These are phyloP conservation scores for Pythium plurisporium DNA, from an alignment of 352 stramenopile species.

Conservation along the genomic window DNA sequence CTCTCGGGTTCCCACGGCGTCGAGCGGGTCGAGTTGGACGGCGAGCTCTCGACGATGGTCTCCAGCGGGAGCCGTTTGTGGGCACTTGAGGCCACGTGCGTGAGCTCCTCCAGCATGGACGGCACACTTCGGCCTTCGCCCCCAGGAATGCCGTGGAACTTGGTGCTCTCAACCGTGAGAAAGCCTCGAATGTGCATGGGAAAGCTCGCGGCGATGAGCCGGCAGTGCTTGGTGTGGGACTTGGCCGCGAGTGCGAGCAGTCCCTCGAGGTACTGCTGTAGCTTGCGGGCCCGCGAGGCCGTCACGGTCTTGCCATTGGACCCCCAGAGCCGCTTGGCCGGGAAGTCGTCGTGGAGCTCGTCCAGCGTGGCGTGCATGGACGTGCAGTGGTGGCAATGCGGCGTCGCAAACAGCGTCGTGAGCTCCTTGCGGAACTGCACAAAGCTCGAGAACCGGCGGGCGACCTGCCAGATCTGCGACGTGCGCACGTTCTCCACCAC, in stretches of 20 bases:
- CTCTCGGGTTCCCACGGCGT: neutral
- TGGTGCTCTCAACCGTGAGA: constrained; percentile 45
- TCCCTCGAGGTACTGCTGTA: constrained; percentile 52
- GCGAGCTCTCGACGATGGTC: constrained; percentile 39
- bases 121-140: constrained; percentile 33
- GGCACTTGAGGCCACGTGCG: constrained; percentile 13
- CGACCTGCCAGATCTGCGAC: constrained; percentile 51
- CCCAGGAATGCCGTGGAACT: constrained; percentile 36
- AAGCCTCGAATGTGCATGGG: constrained; percentile 56
- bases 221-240: constrained; percentile 49
- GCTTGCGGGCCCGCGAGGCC: constrained; percentile 35
- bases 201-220: constrained; percentile 44
- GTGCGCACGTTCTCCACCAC: constrained; percentile 52
- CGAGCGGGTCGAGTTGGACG: neutral
- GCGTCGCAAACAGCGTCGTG: constrained; percentile 36
- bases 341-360: constrained; percentile 45
- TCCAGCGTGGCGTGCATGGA: constrained; percentile 40
- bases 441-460: constrained; percentile 65
- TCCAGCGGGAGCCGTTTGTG: constrained; percentile 38
- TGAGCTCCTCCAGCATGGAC: constrained; percentile 43
- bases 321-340: constrained; percentile 55
- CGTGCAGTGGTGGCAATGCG: constrained; percentile 65
- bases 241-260: constrained; percentile 52
- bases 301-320: constrained; percentile 42
- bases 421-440: constrained; percentile 57